These are phyloP conservation scores for Stenogyne calaminthoides DNA, from an alignment of 305 asterid genomes.

Conservation along the genomic window DNA sequence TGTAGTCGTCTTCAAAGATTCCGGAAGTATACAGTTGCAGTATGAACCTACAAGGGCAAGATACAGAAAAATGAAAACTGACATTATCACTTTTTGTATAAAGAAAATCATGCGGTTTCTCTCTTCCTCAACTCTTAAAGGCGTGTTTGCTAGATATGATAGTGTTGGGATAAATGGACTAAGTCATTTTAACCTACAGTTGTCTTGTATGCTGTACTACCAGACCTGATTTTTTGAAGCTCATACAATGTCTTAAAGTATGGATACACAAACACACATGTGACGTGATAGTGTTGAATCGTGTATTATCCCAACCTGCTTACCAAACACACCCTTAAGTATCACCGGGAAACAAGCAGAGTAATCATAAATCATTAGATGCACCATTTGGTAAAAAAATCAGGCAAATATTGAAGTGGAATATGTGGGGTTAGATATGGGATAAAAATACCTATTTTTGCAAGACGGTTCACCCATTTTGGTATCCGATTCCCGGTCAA, in stretches of 20 bases:
- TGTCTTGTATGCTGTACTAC: background rate
- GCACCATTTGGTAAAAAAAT: background rate
- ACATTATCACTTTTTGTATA: background rate
- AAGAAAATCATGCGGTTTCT: background rate
- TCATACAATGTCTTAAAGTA: background rate
- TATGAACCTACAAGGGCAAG: slow-evolving; percentile 53
- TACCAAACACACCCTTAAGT: no score
- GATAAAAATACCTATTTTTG: slow-evolving; percentile 61
- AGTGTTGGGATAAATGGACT: background rate
- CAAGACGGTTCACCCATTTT: slow-evolving; percentile 90
- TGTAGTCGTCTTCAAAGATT: slow-evolving; percentile 50
- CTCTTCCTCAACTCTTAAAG: background rate
- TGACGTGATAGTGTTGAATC: no score
- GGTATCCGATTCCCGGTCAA: slow-evolving; percentile 75
- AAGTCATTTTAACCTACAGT: background rate
- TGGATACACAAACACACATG: background rate
- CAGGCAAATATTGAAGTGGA: background rate
- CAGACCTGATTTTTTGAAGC: background rate
- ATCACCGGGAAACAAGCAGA: no score
- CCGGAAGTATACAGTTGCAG: slow-evolving; percentile 79
- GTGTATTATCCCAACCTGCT: no score
- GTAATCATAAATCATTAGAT: background rate
- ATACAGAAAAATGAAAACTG: background rate
- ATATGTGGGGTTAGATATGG: slow-evolving; percentile 5
- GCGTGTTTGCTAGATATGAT: background rate